A percentile compares a stretch with the other conserved stretches of the same genome.
phyloP scores from a whole-genome alignment of 352 stramenopile species.

The Phytopythium delawarense region DNA sequence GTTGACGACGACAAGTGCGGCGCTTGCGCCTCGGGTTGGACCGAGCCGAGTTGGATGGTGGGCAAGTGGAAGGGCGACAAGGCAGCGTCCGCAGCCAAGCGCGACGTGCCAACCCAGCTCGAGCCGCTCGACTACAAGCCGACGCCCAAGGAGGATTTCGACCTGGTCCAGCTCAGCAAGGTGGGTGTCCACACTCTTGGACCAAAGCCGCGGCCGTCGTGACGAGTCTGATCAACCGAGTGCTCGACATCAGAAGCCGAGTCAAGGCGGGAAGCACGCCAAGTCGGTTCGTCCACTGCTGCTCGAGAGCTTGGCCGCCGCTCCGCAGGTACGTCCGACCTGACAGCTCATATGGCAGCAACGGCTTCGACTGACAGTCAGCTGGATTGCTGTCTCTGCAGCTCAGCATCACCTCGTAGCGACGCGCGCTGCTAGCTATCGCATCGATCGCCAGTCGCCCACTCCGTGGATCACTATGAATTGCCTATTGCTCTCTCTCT shows the following conservation, averaged over 20 bases:
- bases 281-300: conserved; percentile 41
- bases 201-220: background rate
- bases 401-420: background rate
- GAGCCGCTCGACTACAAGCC: conserved; percentile 67
- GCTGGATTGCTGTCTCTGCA: background rate
- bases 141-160: conserved; percentile 51
- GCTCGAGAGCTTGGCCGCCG: conserved; percentile 46
- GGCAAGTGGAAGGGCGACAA: conserved; percentile 44
- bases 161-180: conserved; percentile 56
- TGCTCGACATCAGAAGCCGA: conserved; percentile 24
- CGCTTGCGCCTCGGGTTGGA: background rate
- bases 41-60: background rate
- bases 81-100: conserved; percentile 19
- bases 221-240: background rate
- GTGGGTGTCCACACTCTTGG: conserved; percentile 6
- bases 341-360: background rate
- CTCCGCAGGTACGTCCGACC: conserved; percentile 25
- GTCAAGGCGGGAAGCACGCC: conserved; percentile 42
- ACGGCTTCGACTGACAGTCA: no score
- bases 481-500: background rate
- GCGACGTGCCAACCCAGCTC: conserved; percentile 38
- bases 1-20: background rate
- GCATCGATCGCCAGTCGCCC: background rate
- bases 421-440: background rate
- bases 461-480: background rate